These are phyloP conservation scores for Euphorbia tirucalli DNA, from an alignment of 345 rosid species.

Conservation along the genomic window DNA sequence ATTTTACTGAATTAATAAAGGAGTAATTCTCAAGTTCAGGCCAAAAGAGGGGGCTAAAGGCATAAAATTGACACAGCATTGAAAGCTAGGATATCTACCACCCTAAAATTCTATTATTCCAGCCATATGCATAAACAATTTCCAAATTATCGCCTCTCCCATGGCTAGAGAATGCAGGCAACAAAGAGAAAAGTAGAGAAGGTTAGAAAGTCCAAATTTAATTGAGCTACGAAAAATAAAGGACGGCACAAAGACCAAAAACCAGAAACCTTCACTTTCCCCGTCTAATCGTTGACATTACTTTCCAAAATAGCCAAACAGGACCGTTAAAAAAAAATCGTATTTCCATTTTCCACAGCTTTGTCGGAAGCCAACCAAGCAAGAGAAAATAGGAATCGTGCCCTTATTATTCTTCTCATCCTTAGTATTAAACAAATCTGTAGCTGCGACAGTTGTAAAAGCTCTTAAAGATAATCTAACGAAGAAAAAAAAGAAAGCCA, in stretches of 20 bases:
- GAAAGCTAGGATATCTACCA: neutral
- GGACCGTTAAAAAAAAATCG: neutral
- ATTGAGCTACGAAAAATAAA: neutral
- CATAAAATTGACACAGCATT: slow-evolving; percentile 12
- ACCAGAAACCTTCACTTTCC: neutral
- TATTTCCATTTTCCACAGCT: neutral
- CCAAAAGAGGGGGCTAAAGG: neutral
- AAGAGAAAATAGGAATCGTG: too few species aligned
- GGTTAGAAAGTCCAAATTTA: neutral
- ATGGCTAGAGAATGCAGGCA: slow-evolving; percentile 6
- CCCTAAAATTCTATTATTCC: neutral
- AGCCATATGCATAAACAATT: neutral
- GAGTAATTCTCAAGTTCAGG: slow-evolving; percentile 1
- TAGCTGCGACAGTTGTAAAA: slow-evolving; percentile 18
- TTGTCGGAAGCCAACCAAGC: too few species aligned
- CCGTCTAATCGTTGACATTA: neutral
- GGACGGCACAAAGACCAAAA: neutral
- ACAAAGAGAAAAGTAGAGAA: neutral
- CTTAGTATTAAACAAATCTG: neutral
- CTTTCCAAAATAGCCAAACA: neutral
- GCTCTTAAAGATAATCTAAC: slow-evolving; percentile 7
- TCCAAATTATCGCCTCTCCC: neutral
- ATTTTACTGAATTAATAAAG: neutral
- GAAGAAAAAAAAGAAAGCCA: neutral
- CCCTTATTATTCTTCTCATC: neutral